phyloP scores from a whole-genome alignment of 306 rosid genomes.

The Sechiopsis laciniata region DNA sequence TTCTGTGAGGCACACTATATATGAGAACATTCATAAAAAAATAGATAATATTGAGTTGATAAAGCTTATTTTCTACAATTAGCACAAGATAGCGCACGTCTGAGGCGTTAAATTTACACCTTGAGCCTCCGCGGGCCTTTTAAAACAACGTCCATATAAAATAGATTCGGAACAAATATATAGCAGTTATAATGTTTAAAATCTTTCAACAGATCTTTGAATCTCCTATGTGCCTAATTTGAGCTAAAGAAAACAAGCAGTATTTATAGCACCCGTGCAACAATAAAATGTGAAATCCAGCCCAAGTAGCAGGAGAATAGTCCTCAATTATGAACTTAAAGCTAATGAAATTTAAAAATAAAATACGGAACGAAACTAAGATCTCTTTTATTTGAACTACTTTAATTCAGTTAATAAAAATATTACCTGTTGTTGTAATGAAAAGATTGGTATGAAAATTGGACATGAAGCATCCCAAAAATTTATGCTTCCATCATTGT shows the following conservation, averaged over 20 bases:
- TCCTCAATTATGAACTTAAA: not conserved
- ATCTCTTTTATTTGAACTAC: not conserved
- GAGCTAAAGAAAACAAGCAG: no score
- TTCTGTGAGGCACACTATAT: not conserved
- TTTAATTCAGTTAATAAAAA: not conserved
- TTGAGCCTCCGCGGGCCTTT: no score
- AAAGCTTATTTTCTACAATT: no score
- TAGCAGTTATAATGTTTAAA: not conserved
- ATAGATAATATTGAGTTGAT: no score
- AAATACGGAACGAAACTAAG: not conserved
- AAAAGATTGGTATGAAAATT: constrained; percentile 50
- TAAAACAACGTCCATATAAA: no score
- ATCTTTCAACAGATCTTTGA: not conserved
- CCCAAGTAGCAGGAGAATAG: not conserved
- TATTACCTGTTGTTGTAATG: constrained; percentile 75
- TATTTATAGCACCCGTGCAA: not conserved
- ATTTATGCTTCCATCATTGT: constrained; percentile 58
- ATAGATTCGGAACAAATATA: not conserved
- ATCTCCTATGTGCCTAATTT: not conserved
- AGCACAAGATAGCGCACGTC: no score
- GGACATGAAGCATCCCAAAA: constrained; percentile 87
- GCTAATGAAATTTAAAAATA: not conserved
- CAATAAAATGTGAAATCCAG: not conserved
- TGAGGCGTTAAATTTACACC: no score
- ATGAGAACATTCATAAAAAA: no score